Evolutionary conservation across 129 eudicot species (phyloP).

Genomic region (Helianthus annuus): HanXRQr2.0-SUNRISE NC_035445.2:125373069-125373568

Average conservation of each 20-base stretch:
- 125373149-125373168: no score
- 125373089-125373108: no score
- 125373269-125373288: no score
- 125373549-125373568: slow-evolving; percentile 32
- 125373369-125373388: slow-evolving; percentile 41
- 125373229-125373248: no score
- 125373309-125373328: slow-evolving; percentile 14
- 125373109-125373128: no score
- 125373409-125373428: slow-evolving; percentile 40
- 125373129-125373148: no score
- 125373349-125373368: not conserved
- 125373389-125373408: slow-evolving; percentile 39
- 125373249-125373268: no score
- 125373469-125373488: slow-evolving; percentile 47
- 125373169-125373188: no score
- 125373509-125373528: slow-evolving; percentile 23
- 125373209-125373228: no score
- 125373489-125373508: slow-evolving; percentile 41
- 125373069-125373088: no score
- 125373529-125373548: slow-evolving; percentile 38
- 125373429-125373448: slow-evolving; percentile 26
- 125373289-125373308: not conserved
- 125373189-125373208: no score
- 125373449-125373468: slow-evolving; percentile 40
- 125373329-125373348: not conserved